These are phyloP conservation scores for Nasturtium officinale DNA, from an alignment of 345 rosid species.

Conservation along the genomic window DNA sequence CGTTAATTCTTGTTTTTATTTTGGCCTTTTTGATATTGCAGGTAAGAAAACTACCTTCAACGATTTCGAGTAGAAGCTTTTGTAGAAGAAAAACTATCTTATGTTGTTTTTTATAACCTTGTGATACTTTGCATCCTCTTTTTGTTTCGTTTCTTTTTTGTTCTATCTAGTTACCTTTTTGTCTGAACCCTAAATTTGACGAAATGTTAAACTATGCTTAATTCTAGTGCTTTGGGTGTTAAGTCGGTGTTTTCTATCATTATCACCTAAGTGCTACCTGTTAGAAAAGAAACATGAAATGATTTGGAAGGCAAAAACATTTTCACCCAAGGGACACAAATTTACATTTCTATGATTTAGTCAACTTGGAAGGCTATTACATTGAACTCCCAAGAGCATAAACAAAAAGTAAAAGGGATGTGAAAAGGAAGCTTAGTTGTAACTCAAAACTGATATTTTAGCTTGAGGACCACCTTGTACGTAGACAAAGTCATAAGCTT, in stretches of 20 bases:
- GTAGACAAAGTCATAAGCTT: constrained; percentile 59
- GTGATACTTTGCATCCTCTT: constrained; percentile 2
- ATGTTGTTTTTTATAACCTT: constrained; percentile 8
- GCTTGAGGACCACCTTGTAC: constrained; percentile 86
- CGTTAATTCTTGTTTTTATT: not conserved
- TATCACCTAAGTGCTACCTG: not conserved
- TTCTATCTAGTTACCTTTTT: constrained; percentile 9
- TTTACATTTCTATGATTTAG: constrained; percentile 35
- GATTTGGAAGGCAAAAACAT: not conserved
- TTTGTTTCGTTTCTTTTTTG: constrained; percentile 16
- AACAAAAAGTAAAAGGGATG: not conserved
- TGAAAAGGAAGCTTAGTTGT: constrained; percentile 40
- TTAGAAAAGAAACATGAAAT: no score
- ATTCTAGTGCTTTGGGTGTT: constrained; percentile 26
- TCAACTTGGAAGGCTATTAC: constrained; percentile 30
- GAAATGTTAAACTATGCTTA: constrained; percentile 25
- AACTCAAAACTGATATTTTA: constrained; percentile 58
- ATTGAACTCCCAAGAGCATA: not conserved
- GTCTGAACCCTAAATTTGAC: constrained; percentile 32
- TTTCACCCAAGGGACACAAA: constrained; percentile 18
- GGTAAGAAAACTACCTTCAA: constrained; percentile 50
- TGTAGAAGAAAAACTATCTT: constrained; percentile 23
- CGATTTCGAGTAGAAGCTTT: constrained; percentile 39
- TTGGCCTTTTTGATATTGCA: not conserved
- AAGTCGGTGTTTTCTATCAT: not conserved